Conservation (phyloP, 2,329 filamentous ascomycete species). For the Rugonectria rugulosa region DNA sequence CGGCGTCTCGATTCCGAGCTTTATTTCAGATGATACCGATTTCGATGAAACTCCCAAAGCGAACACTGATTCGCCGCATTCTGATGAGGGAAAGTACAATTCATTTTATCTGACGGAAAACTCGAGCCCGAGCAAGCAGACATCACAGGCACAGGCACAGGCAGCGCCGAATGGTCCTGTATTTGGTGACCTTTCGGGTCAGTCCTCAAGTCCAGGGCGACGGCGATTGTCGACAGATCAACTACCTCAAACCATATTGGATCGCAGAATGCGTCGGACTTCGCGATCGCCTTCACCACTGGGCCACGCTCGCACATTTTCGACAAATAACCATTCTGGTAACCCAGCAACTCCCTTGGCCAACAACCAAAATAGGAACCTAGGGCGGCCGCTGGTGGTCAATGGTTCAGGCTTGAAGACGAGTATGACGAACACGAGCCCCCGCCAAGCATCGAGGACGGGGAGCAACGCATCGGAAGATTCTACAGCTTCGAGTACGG, state of each 20-base stretch:
- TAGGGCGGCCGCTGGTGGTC: constrained; percentile 59
- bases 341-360: constrained; percentile 49
- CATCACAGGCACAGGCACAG: constrained; percentile 35
- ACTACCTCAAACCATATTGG: constrained; percentile 60
- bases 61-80: constrained; percentile 54
- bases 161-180: constrained; percentile 50
- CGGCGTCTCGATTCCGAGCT: constrained; percentile 61
- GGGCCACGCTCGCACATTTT: constrained; percentile 56
- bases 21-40: constrained; percentile 63
- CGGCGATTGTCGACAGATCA: constrained; percentile 62
- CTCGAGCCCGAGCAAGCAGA: constrained; percentile 37
- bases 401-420: constrained; percentile 55
- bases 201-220: constrained; percentile 46
- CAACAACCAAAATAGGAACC: constrained; percentile 43
- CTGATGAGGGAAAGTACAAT: constrained; percentile 52
- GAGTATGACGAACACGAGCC: constrained; percentile 37
- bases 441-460: constrained; percentile 27
- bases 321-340: constrained; percentile 50
- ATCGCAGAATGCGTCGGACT: constrained; percentile 59
- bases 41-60: constrained; percentile 55
- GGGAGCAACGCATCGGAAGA: constrained; percentile 35
- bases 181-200: constrained; percentile 56
- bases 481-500: constrained; percentile 24
- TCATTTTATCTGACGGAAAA: constrained; percentile 39
- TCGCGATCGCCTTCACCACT: constrained; percentile 65